phyloP scores from a whole-genome alignment of 148 eudicot genomes.

The Fagopyrum tataricum region DNA sequence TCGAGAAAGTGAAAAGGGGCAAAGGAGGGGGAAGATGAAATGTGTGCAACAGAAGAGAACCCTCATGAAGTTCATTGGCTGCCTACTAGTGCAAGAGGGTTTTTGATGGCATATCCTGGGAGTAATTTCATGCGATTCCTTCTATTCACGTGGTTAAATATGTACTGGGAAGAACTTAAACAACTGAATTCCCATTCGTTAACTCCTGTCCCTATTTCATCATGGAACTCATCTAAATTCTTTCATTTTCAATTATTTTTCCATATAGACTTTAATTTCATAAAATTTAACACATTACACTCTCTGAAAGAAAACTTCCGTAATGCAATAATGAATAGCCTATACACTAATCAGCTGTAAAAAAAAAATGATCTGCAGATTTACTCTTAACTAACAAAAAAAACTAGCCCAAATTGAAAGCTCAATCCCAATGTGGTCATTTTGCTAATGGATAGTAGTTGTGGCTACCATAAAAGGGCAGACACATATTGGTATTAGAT shows the following conservation, averaged over 20 bases:
- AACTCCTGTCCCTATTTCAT: neutral
- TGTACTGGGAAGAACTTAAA: neutral
- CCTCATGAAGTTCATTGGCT: neutral
- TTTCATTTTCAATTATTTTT: neutral
- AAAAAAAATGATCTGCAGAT: no score
- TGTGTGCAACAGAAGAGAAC: slow-evolving; percentile 2
- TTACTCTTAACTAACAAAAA: no score
- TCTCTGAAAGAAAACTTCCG: neutral
- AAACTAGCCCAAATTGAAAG: no score
- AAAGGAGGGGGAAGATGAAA: neutral
- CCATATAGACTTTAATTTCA: neutral
- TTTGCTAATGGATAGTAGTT: neutral
- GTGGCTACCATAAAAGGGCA: neutral
- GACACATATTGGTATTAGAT: neutral
- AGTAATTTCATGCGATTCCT: neutral
- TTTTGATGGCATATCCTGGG: neutral
- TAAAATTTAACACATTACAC: neutral
- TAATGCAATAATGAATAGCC: neutral
- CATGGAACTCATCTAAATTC: neutral
- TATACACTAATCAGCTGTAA: no score
- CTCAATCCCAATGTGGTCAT: neutral
- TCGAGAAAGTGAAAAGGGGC: neutral
- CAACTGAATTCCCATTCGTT: neutral
- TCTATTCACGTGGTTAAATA: neutral
- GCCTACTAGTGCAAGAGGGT: neutral